Conservation (phyloP, 208 protist species). For the Leishmania turanica region DNA sequence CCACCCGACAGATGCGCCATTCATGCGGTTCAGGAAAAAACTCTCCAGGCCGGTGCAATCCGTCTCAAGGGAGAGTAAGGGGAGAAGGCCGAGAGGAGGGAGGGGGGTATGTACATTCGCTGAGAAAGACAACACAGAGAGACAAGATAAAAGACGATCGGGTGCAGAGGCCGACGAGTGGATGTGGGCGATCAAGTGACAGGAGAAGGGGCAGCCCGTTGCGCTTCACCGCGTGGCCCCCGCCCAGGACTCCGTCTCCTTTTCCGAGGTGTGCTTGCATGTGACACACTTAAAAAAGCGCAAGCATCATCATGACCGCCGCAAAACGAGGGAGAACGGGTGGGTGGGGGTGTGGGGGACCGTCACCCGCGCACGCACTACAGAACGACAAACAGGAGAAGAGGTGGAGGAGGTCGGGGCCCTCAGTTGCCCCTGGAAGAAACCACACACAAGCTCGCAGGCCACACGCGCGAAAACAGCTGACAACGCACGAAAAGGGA, state of each 20-base stretch:
- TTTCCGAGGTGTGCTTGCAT: not conserved
- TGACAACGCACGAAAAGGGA: not conserved
- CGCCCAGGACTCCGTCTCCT: not conserved
- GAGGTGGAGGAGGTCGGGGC: not conserved
- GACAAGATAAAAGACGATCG: not conserved
- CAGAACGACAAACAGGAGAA: not conserved
- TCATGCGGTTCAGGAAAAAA: not conserved
- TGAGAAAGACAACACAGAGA: not conserved
- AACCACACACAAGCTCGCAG: not conserved
- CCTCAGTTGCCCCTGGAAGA: not conserved
- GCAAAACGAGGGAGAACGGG: not conserved
- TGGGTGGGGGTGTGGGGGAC: not conserved
- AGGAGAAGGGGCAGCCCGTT: not conserved
- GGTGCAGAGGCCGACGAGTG: not conserved
- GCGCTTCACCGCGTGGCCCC: not conserved
- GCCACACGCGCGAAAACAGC: not conserved
- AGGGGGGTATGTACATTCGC: not conserved
- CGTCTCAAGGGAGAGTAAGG: no score
- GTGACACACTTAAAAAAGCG: no score
- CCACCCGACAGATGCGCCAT: not conserved
- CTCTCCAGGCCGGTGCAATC: no score
- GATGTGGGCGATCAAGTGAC: not conserved
- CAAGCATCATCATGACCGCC: not conserved
- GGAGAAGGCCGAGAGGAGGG: not conserved
- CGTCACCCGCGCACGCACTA: not conserved